A percentile compares a stretch with the other conserved stretches of the same genome.
These are phyloP conservation scores for Picochlorum costavermella DNA, from an alignment of 139 green algal species.

Conservation along the genomic window DNA sequence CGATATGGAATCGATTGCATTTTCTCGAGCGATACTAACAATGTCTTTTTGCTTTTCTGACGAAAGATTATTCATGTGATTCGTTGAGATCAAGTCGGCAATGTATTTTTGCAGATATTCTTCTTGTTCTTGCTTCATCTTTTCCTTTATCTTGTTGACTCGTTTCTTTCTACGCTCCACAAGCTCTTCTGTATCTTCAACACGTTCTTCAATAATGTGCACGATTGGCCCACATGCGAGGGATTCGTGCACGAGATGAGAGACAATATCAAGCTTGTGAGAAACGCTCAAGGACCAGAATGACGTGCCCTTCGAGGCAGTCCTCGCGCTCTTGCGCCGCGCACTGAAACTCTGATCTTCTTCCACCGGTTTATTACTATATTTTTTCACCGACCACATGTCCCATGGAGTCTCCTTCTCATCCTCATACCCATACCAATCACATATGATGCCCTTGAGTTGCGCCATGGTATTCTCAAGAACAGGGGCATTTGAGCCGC, in stretches of 20 bases:
- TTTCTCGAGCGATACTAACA: not conserved
- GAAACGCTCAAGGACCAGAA: not conserved
- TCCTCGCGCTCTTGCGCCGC: not conserved
- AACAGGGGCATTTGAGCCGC: no score
- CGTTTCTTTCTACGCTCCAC: not conserved
- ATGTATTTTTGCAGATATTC: not conserved
- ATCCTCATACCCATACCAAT: not conserved
- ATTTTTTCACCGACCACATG: not conserved
- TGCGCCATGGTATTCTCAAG: not conserved
- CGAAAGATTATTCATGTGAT: not conserved
- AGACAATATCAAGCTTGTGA: not conserved
- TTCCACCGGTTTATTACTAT: not conserved
- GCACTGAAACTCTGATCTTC: not conserved
- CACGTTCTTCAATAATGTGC: not conserved
- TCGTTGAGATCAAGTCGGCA: not conserved
- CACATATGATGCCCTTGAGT: not conserved
- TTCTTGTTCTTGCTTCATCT: not conserved
- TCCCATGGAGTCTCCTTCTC: not conserved
- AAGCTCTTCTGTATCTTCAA: not conserved
- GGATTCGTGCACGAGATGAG: not conserved
- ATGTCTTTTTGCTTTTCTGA: not conserved
- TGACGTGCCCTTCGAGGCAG: not conserved
- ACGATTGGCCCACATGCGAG: not conserved
- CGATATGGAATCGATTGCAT: not conserved
- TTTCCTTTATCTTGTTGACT: not conserved